phyloP scores from a whole-genome alignment of 768 basidiomycete genomes.

The Suillus fuscotomentosus region DNA sequence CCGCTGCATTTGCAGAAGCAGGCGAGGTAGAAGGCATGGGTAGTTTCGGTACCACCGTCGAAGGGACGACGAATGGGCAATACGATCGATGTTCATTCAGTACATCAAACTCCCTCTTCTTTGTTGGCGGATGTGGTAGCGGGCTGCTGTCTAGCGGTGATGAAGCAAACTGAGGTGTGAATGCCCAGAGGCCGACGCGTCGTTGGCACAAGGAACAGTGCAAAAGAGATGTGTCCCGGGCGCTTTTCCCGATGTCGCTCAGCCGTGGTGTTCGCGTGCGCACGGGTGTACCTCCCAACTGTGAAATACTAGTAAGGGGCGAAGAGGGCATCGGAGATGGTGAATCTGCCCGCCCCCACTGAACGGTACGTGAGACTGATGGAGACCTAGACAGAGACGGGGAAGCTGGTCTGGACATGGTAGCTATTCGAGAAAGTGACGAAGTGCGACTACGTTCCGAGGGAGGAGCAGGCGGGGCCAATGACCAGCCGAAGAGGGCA shows the following conservation, averaged over 20 bases:
- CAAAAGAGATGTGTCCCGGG: conserved; percentile 51
- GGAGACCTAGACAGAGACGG: conserved; percentile 32
- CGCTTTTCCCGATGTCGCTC: conserved; percentile 10
- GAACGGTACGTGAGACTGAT: conserved; percentile 26
- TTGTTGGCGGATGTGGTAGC: conserved; percentile 19
- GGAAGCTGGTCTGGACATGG: conserved; percentile 23
- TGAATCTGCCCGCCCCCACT: conserved; percentile 13
- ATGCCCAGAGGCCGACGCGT: conserved; percentile 80
- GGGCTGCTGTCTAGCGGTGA: conserved; percentile 13
- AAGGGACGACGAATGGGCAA: conserved; percentile 79
- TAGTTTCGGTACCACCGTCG: conserved; percentile 60
- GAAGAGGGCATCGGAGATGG: conserved; percentile 16
- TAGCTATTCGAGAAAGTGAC: conserved; percentile 27
- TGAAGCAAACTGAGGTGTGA: conserved; percentile 32
- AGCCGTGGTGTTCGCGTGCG: conserved; percentile 9
- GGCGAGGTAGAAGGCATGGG: conserved; percentile 33
- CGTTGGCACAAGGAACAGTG: conserved; percentile 73
- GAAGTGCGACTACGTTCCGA: conserved; percentile 12
- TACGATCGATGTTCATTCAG: conserved; percentile 82
- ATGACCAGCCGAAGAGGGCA: conserved; percentile 50
- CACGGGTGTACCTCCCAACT: conserved; percentile 14
- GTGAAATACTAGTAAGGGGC: conserved; percentile 20
- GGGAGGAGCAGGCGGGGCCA: conserved; percentile 27
- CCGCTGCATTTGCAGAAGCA: conserved; percentile 6
- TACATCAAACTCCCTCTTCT: conserved; percentile 61